These are phyloP conservation scores for Myxozyma monticola DNA, from an alignment of 805 yeast genomes.

Conservation along the genomic window DNA sequence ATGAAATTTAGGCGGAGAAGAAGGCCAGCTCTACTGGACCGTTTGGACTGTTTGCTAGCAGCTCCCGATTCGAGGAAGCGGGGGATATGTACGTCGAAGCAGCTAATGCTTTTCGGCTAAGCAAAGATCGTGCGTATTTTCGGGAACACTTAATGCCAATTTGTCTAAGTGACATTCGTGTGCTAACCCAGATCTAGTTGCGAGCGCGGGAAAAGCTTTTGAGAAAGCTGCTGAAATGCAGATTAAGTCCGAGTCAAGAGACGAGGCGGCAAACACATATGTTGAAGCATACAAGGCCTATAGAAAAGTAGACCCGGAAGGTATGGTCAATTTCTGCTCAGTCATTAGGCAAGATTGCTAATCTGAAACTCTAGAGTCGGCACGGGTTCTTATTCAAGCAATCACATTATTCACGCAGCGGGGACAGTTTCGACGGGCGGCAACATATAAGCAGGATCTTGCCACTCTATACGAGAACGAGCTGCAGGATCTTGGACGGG, in stretches of 20 bases:
- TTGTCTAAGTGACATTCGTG: too few relatives aligned
- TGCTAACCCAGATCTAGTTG: conserved; percentile 38
- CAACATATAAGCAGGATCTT: conserved; percentile 87
- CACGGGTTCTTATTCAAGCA: conserved; percentile 71
- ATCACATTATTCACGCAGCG: conserved; percentile 78
- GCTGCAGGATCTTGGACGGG: conserved; percentile 63
- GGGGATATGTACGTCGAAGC: conserved; percentile 88
- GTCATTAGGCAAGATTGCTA: background rate
- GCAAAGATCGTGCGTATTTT: conserved; percentile 53
- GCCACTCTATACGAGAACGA: conserved; percentile 83
- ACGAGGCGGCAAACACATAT: conserved; percentile 87
- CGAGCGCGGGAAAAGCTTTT: conserved; percentile 78
- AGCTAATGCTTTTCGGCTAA: conserved; percentile 81
- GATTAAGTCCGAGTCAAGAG: conserved; percentile 68
- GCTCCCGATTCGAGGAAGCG: conserved; percentile 79
- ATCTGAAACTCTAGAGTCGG: conserved; percentile 54
- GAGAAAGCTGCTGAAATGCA: conserved; percentile 84
- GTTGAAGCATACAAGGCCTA: conserved; percentile 90
- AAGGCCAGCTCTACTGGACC: conserved; percentile 64
- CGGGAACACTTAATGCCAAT: too few relatives aligned
- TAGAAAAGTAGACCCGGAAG: conserved; percentile 65
- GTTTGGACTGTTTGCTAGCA: conserved; percentile 49
- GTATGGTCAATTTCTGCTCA: conserved; percentile 9
- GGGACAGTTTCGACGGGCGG: conserved; percentile 96
- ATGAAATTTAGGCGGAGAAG: conserved; percentile 57